Conservation (phyloP, 768 basidiomycete species). For the Boletus tylopilopsis region DNA sequence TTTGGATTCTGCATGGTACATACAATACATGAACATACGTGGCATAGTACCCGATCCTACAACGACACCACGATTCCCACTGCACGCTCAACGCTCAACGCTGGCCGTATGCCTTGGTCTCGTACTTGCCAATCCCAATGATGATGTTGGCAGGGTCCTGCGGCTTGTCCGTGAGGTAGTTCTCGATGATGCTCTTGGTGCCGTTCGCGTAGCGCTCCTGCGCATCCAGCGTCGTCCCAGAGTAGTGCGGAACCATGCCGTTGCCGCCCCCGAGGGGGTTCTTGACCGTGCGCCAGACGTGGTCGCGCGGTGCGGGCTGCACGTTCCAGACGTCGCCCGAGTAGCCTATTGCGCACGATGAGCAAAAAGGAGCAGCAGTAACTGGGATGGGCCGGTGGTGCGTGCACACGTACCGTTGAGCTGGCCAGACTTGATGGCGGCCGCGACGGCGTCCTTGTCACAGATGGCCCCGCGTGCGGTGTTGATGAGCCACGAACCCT, state of each 20-base stretch:
- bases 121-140: constrained; percentile 55
- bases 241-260: constrained; percentile 87
- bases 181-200: constrained; percentile 63
- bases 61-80: background rate
- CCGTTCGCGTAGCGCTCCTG: constrained; percentile 83
- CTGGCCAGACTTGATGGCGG: constrained; percentile 72
- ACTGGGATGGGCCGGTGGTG: background rate
- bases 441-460: constrained; percentile 76
- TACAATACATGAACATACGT: background rate
- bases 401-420: constrained; percentile 43
- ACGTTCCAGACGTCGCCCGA: constrained; percentile 77
- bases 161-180: constrained; percentile 57
- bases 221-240: constrained; percentile 86
- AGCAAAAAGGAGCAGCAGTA: background rate
- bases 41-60: background rate
- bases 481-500: constrained; percentile 90
- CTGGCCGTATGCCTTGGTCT: constrained; percentile 42
- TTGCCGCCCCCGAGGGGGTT: constrained; percentile 83
- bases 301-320: constrained; percentile 83
- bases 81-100: constrained; percentile 4
- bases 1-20: background rate
- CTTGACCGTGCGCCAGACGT: constrained; percentile 80
- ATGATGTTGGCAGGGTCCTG: constrained; percentile 85
- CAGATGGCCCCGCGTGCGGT: constrained; percentile 92
- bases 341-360: constrained; percentile 22